A percentile compares a stretch with the other conserved stretches of the same genome.
Evolutionary conservation across 352 stramenopile genomes (phyloP).

Genomic region (Globisporangium recalcitrans): DNA sequence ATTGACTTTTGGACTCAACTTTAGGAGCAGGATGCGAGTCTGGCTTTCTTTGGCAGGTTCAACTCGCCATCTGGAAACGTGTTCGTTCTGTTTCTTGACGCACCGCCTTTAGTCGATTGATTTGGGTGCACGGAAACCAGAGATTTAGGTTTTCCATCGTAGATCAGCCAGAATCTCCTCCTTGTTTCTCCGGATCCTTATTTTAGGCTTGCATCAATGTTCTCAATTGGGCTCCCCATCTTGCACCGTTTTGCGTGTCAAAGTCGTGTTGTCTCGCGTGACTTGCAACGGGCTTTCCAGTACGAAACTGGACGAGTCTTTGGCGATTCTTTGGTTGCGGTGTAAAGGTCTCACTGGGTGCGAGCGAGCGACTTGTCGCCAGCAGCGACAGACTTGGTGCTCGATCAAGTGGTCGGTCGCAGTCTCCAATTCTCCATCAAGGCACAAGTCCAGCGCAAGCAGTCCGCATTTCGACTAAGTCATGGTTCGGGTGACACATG

Average conservation of each 20-base stretch:
- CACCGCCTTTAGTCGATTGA: not conserved
- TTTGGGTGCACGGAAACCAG: not conserved
- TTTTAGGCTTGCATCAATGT: not conserved
- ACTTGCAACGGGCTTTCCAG: not conserved
- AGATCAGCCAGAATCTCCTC: not conserved
- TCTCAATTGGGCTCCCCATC: not conserved
- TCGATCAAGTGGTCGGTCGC: not conserved
- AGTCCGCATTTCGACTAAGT: no score
- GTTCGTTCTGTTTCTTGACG: not conserved
- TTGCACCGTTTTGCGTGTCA: not conserved
- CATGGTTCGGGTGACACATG: no score
- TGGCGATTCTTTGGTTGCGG: not conserved
- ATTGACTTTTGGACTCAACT: no score
- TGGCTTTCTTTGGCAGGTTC: slow-evolving; percentile 5
- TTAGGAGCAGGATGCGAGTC: no score
- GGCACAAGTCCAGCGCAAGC: not conserved
- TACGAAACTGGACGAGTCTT: not conserved
- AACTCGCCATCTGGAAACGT: not conserved
- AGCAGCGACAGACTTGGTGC: not conserved
- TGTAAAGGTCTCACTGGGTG: slow-evolving; percentile 1
- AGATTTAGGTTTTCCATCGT: not conserved
- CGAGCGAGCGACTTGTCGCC: not conserved
- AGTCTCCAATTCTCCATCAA: not conserved
- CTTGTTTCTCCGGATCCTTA: not conserved
- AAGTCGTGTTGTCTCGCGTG: not conserved